Conservation (phyloP, 2,329 filamentous ascomycete genomes). For the Diplodia sapinea region DNA sequence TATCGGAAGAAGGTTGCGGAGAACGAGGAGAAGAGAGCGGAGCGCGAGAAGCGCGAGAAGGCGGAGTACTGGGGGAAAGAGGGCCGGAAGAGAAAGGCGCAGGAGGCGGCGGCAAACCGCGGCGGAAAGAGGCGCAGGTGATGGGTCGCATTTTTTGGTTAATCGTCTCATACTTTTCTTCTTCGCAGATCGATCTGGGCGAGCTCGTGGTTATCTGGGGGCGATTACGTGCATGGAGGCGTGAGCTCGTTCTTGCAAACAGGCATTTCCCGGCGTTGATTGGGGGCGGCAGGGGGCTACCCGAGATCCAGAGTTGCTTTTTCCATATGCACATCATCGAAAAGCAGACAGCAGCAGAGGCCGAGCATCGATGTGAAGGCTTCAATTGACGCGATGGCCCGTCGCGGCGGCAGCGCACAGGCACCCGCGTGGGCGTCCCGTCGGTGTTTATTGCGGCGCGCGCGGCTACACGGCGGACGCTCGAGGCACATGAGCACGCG, state of each 20-base stretch:
- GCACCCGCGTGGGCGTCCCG: neutral
- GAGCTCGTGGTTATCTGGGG: conserved; percentile 28
- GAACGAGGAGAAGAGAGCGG: conserved; percentile 81
- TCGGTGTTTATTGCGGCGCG: conserved; percentile 20
- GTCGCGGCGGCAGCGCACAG: neutral
- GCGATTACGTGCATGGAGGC: conserved; percentile 26
- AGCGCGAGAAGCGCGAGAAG: conserved; percentile 86
- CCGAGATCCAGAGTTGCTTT: conserved; percentile 26
- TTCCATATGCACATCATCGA: conserved; percentile 20
- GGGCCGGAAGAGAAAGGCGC: conserved; percentile 75
- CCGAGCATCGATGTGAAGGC: neutral
- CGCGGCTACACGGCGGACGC: conserved; percentile 17
- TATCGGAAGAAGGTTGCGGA: conserved; percentile 85
- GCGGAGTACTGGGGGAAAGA: conserved; percentile 93
- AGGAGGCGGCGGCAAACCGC: conserved; percentile 48
- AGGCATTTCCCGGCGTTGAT: conserved; percentile 31
- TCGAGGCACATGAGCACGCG: conserved; percentile 18
- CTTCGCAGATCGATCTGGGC: conserved; percentile 25
- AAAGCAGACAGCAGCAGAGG: neutral
- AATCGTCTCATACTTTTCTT: neutral
- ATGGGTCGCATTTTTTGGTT: conserved; percentile 9
- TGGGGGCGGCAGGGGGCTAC: conserved; percentile 21
- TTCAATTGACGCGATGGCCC: conserved; percentile 8
- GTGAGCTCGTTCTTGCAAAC: conserved; percentile 27
- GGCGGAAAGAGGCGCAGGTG: conserved; percentile 29